phyloP scores from a whole-genome alignment of 2,329 filamentous ascomycete genomes.

The Ceratocystis colombiana region DNA sequence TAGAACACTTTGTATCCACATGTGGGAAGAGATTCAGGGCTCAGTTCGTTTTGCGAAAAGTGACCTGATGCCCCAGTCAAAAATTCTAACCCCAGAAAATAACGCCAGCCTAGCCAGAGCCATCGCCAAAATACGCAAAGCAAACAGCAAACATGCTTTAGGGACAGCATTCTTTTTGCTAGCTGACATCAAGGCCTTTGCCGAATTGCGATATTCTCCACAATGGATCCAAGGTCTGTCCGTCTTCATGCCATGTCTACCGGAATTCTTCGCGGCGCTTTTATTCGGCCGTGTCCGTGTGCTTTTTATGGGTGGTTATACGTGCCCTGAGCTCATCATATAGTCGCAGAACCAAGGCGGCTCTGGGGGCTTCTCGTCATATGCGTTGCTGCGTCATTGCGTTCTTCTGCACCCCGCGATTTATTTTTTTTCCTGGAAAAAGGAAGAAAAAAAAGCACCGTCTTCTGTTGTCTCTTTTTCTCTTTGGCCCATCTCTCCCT shows the following conservation, averaged over 20 bases:
- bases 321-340: not conserved
- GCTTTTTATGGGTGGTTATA: slow-evolving; percentile 7
- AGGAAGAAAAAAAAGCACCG: not conserved
- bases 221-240: slow-evolving; percentile 4
- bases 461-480: slow-evolving; percentile 6
- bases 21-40: too few relatives aligned
- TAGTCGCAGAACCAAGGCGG: not conserved
- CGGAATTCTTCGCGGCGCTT: not conserved
- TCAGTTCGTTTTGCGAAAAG: not conserved
- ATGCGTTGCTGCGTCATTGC: not conserved
- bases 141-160: not conserved
- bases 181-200: not conserved
- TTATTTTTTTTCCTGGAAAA: not conserved
- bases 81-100: not conserved
- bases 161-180: not conserved
- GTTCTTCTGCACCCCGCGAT: slow-evolving; percentile 7
- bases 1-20: too few relatives aligned
- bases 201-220: not conserved
- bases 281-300: slow-evolving; percentile 14
- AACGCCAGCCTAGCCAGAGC: not conserved
- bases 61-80: not conserved
- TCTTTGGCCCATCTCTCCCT: not conserved
- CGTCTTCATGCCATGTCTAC: slow-evolving; percentile 11
- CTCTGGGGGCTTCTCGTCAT: not conserved
- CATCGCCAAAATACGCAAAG: not conserved